Percentiles rank a stretch among this genome's conserved stretches.
These are phyloP conservation scores for Globisporangium nagaii DNA, from an alignment of 352 stramenopile species.

Conservation along the genomic window DNA sequence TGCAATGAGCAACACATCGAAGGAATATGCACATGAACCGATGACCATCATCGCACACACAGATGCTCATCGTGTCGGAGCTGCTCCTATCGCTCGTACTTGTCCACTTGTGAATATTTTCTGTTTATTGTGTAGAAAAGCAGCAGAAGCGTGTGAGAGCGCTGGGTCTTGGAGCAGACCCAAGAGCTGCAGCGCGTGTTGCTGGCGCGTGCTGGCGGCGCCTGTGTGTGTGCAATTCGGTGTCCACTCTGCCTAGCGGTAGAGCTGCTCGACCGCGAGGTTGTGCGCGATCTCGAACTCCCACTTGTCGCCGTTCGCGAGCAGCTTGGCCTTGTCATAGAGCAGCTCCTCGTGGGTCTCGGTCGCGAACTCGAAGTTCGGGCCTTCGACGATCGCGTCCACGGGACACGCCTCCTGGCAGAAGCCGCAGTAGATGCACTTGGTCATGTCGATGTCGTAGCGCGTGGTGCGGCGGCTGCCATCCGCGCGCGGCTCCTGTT, in stretches of 20 bases:
- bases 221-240: neutral
- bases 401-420: conserved; percentile 96
- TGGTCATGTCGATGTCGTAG: conserved; percentile 99
- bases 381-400: conserved; percentile 99
- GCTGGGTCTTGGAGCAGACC: no score
- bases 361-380: conserved; percentile 99
- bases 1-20: neutral
- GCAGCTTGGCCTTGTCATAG: conserved; percentile 99
- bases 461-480: conserved; percentile 97
- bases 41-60: no score
- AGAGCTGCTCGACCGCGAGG: conserved; percentile 97
- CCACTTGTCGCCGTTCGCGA: conserved; percentile 99
- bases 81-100: neutral
- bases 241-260: conserved; percentile 86
- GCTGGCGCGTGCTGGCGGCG: no score
- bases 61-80: neutral
- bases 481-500: conserved; percentile 93
- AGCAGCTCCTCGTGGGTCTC: conserved; percentile 99
- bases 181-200: no score
- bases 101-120: conserved; percentile 5
- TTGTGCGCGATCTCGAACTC: conserved; percentile 99
- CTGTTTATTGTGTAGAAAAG: neutral
- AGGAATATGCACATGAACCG: neutral
- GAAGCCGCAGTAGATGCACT: conserved; percentile 99
- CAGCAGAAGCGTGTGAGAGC: no score